Conservation (phyloP, 2,329 filamentous ascomycete genomes). For the Hirsutella thompsonii region DNA sequence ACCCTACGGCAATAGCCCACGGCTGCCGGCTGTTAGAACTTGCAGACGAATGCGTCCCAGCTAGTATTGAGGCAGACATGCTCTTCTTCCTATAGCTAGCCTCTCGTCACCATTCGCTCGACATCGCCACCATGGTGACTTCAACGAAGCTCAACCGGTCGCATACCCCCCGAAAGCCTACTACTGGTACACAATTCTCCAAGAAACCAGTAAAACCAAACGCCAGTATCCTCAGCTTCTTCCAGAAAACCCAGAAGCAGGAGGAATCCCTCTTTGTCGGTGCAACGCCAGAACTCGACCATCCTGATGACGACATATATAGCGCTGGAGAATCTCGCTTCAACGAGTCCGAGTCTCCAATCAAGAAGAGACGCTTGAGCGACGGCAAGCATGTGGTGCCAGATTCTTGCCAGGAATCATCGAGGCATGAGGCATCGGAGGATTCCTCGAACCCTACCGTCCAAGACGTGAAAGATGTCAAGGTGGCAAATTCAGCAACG, state of each 20-base stretch:
- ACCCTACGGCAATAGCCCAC: too few species aligned
- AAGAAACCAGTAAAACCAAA: constrained; percentile 35
- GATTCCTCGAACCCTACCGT: background rate
- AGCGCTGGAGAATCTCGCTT: constrained; percentile 14
- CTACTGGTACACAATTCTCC: constrained; percentile 8
- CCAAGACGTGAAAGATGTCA: too few species aligned
- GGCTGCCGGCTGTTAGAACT: too few species aligned
- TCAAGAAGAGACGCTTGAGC: constrained; percentile 16
- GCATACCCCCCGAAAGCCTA: constrained; percentile 18
- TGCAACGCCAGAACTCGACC: constrained; percentile 8
- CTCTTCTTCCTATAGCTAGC: too few species aligned
- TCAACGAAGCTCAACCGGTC: constrained; percentile 19
- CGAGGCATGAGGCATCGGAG: constrained; percentile 16
- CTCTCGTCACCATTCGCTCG: background rate
- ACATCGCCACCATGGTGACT: constrained; percentile 17
- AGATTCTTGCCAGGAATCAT: background rate
- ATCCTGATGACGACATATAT: constrained; percentile 15
- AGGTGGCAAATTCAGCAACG: too few species aligned
- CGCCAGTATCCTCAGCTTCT: constrained; percentile 60
- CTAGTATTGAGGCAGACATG: too few species aligned
- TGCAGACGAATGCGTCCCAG: too few species aligned
- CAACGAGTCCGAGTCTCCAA: constrained; percentile 20
- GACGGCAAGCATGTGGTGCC: constrained; percentile 7
- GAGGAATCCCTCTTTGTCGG: constrained; percentile 45
- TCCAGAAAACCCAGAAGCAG: constrained; percentile 53